Evolutionary conservation across 345 rosid genomes (phyloP), one percentile per base, ranked within the genome.

Genomic region (Populus tremula): DNA sequence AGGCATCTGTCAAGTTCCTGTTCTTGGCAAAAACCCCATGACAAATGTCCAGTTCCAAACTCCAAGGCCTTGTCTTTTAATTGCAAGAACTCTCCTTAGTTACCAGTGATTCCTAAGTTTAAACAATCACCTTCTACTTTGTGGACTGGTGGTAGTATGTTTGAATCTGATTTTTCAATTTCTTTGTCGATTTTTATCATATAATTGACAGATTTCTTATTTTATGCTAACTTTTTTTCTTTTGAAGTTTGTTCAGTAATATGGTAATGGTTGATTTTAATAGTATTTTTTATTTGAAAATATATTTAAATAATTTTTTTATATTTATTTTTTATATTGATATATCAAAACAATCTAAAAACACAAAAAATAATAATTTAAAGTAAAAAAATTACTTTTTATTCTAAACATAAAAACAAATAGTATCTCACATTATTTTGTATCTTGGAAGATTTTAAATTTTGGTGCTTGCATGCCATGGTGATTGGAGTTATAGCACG

Each of bases 211-310:
- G 21, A 1, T 54, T 21, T 54, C 25, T 54, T 54, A 21, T 21
- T 54, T 54, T 21, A 20, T 54, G 3, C 8, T 6, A 0, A 54
- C 13, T 41, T 2, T 2, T 2, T 10, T 12, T 41, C 14, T 41
- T 33, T 33, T 4, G 4, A 33, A 33, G 5, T 33, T 33, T 33
- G 5, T 33, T 33, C 0, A 4, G 0, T 33, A 33, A 33, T 5
- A 0, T 33, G 35, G n/a, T n/a, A n/a, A n/a, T n/a, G n/a, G n/a
- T n/a, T n/a, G 5, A 0, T 33, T 33, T 33, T 33, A 33, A 33
- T 0, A 3, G 36, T 33, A 33, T 4, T 33, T 33, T 33, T 33
- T 0, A 0, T 0, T 33, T 33, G 0, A 4, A 33, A 33, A 33
- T 33, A 0, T 33, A 33, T 5, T 33, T 4, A 33, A 33, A 33